phyloP scores from a whole-genome alignment of 768 basidiomycete genomes.

The Rubroboletus pulcherrimus region DNA sequence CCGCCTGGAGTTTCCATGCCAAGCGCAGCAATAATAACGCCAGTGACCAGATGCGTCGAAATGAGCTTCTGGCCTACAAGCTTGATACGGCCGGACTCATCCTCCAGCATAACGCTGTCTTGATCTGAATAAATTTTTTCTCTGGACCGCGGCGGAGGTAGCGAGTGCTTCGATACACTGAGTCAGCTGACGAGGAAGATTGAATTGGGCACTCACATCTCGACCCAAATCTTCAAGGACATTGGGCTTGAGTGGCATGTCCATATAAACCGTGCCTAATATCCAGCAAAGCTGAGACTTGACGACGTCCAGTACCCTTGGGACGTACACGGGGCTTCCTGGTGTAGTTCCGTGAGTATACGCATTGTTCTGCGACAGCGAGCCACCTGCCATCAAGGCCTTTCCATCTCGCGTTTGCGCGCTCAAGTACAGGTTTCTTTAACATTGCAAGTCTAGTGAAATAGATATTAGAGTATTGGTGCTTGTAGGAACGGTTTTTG shows the following conservation, averaged over 20 bases:
- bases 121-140: conserved; percentile 71
- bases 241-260: conserved; percentile 98
- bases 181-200: conserved; percentile 3
- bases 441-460: conserved; percentile 55
- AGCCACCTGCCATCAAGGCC: conserved; percentile 36
- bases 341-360: conserved; percentile 10
- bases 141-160: conserved; percentile 76
- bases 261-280: conserved; percentile 95
- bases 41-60: conserved; percentile 73
- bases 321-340: conserved; percentile 71
- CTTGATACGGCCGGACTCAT: conserved; percentile 89
- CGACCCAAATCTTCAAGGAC: conserved; percentile 93
- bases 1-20: conserved; percentile 88
- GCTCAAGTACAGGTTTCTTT: conserved; percentile 42
- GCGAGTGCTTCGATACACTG: conserved; percentile 62
- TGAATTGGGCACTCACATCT: conserved; percentile 59
- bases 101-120: conserved; percentile 88
- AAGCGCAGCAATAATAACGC: conserved; percentile 84
- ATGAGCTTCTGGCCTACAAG: conserved; percentile 75
- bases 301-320: conserved; percentile 81
- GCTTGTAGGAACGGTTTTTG: conserved; percentile 51
- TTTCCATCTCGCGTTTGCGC: conserved; percentile 51
- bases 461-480: conserved; percentile 75
- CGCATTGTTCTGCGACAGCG: not conserved
- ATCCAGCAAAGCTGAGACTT: conserved; percentile 86